phyloP scores from a whole-genome alignment of 2,329 filamentous ascomycete species.

The Diaporthe sp. region DNA sequence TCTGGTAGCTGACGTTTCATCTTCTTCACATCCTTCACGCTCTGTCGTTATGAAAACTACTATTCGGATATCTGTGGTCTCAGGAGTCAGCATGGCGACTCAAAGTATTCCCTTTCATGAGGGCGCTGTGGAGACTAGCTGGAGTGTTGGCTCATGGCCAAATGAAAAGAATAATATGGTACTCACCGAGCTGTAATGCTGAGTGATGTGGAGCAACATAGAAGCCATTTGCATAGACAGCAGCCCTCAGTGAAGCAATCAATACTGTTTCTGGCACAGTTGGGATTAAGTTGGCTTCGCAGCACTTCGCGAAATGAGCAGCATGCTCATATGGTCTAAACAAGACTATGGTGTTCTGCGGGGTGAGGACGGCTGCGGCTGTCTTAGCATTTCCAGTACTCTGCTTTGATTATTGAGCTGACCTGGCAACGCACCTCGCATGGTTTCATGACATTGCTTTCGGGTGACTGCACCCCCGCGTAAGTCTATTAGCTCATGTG shows the following conservation, averaged over 20 bases:
- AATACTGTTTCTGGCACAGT: neutral
- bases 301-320: neutral
- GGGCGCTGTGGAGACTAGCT: too few relatives aligned
- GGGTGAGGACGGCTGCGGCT: neutral
- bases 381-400: neutral
- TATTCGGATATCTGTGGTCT: neutral
- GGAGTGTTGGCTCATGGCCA: too few relatives aligned
- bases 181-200: neutral
- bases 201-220: constrained; percentile 14
- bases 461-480: too few relatives aligned
- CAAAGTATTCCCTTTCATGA: too few relatives aligned
- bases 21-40: too few relatives aligned
- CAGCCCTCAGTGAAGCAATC: neutral
- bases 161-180: neutral
- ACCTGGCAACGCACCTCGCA: neutral
- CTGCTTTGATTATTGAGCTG: fast-evolving
- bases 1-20: neutral
- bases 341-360: neutral
- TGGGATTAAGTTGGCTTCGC: neutral
- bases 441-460: neutral
- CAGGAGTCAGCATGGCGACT: neutral
- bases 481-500: neutral
- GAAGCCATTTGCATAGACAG: neutral
- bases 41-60: neutral
- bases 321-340: constrained; percentile 2